Base-by-base conservation (phyloP, 768 basidiomycete genomes). In the Boletus subcaerulescens region DNA sequence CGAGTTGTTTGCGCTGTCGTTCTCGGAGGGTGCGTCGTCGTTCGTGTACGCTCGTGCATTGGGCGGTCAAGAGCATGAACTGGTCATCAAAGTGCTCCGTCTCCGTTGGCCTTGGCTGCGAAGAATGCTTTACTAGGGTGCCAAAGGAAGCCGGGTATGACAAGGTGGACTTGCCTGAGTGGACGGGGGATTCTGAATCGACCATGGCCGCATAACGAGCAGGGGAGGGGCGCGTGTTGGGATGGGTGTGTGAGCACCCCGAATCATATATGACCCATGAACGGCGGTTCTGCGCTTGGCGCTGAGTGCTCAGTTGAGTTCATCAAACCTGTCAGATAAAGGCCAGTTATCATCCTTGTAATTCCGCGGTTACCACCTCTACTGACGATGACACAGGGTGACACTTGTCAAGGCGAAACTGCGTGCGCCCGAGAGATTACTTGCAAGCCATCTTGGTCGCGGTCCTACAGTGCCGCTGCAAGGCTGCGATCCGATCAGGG, bases 21-120 rank as follows among this genome's bases (percentile, higher is more conserved):
- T 54, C 20, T 48, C 63, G 63, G 8, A 65, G 39, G 8, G 40
- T 10, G 11, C 53, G 63, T 39, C 63, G 57, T 26, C 58, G 55
- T 20, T 66, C 54, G 17, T 61, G 65, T 13, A 61, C 57, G 42
- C 52, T 59, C 38, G 38, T 52, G 41, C 62, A 45, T n/a, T 67
- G 62, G 15, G 57, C 62, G 4, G 46, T 48, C 52, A 65, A 29
- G 29, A 59, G 45, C 38, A 22, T 46, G 29, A 57, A 41, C 46
- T 67, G 59, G 13, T 66, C 55, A 3, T 56, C 22, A n/a, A 41
- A 17, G 31, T 12, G 11, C 18, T 38, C 48, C 39, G 9, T 26
- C n/a, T 41, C 29, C 18, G 2, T 15, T 35, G 45, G 35, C 33
- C 32, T 48, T 4, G 46, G 17, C 57, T 56, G 39, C 33, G 10